Evolutionary conservation across 73 alveolate genomes (phyloP).

Genomic region (Paraurostyla sp.): DNA sequence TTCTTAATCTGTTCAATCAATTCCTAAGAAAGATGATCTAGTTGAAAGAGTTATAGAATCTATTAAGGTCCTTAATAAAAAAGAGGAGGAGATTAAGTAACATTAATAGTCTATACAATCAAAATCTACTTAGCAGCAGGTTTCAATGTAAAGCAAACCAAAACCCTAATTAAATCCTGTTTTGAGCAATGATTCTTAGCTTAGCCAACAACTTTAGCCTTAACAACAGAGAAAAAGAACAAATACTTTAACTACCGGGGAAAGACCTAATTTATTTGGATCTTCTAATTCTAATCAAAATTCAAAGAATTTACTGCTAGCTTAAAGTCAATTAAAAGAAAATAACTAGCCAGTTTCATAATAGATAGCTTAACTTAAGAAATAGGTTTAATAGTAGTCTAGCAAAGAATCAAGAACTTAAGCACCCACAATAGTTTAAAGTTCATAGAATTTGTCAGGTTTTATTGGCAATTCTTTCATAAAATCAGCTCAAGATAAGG

Average conservation of each 20-base stretch:
- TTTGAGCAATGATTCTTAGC: neutral
- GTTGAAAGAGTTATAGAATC: slow-evolving; percentile 39
- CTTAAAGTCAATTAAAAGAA: neutral
- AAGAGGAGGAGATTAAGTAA: slow-evolving; percentile 2
- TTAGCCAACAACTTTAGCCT: neutral
- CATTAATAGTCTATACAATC: no score
- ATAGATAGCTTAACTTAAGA: slow-evolving; percentile 29
- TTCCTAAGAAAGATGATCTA: neutral
- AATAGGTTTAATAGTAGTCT: neutral
- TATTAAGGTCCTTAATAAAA: neutral
- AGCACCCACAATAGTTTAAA: neutral
- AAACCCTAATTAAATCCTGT: no score
- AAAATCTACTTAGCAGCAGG: no score
- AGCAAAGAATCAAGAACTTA: neutral
- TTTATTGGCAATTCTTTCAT: slow-evolving; percentile 28
- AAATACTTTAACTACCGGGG: slow-evolving; percentile 13
- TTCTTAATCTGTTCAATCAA: neutral
- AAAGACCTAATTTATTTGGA: slow-evolving; percentile 13
- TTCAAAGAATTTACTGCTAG: neutral
- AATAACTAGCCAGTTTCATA: neutral
- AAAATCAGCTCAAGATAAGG: neutral
- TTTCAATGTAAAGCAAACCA: no score
- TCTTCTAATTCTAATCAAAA: neutral
- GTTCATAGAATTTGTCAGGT: neutral
- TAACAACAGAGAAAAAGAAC: neutral